These are phyloP conservation scores for Phytophthora pistaciae DNA, from an alignment of 352 stramenopile species.

Conservation along the genomic window DNA sequence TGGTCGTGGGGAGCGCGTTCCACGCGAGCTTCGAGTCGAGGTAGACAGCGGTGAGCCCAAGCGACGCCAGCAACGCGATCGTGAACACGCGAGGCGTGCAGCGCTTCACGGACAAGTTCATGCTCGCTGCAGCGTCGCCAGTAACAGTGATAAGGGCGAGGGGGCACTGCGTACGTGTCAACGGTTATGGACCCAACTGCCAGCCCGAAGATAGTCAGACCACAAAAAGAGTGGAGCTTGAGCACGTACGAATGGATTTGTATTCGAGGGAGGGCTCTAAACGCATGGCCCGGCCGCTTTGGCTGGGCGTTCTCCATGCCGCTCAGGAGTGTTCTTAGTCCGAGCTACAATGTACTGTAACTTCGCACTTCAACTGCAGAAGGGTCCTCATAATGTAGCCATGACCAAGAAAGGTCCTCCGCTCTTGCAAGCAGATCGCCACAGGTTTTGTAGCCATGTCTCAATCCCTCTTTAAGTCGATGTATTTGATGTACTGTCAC, in stretches of 20 bases:
- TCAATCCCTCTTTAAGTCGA: slow-evolving; percentile 4
- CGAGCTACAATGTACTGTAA: neutral
- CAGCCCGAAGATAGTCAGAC: neutral
- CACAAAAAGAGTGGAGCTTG: neutral
- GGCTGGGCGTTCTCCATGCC: neutral
- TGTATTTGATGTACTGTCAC: neutral
- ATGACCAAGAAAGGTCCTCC: neutral
- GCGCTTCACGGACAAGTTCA: slow-evolving; percentile 10
- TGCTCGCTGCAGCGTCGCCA: no score
- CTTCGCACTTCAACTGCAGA: neutral
- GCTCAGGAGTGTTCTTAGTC: neutral
- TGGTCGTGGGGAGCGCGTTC: slow-evolving; percentile 10
- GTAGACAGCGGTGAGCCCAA: slow-evolving; percentile 18
- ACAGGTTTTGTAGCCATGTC: slow-evolving; percentile 6
- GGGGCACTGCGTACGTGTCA: no score
- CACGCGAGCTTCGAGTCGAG: slow-evolving; percentile 26
- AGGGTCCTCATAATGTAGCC: slow-evolving; percentile 10
- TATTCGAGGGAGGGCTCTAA: neutral
- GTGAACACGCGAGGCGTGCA: slow-evolving; percentile 12
- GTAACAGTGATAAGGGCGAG: no score
- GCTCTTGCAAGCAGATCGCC: slow-evolving; percentile 9
- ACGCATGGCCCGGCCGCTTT: no score
- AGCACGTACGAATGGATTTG: slow-evolving; percentile 16
- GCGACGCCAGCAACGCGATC: slow-evolving; percentile 13
- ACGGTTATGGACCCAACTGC: neutral